Conservation (phyloP, 176 grass and related monocot genomes). For the Aegilops sharonensis region DNA sequence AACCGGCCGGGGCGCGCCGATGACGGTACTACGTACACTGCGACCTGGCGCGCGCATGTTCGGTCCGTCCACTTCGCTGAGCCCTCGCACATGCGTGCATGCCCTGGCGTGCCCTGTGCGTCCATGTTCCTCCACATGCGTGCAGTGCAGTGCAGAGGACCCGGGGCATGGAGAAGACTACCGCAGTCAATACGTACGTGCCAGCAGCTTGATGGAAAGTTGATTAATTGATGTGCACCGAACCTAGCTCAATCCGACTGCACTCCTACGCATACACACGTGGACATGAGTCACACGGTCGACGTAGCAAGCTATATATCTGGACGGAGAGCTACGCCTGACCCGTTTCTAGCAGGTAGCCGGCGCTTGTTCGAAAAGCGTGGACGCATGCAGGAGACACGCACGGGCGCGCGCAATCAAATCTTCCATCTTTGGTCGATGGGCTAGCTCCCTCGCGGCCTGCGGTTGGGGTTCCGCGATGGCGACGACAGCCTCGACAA, state of each 20-base stretch:
- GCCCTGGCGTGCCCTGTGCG: neutral
- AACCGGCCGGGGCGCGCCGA: too few species aligned
- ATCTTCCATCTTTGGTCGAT: neutral
- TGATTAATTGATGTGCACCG: too few species aligned
- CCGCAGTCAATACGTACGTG: too few species aligned
- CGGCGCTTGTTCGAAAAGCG: neutral
- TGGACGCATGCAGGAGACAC: neutral
- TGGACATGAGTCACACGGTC: too few species aligned
- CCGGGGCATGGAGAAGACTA: neutral
- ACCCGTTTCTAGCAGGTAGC: too few species aligned
- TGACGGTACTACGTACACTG: neutral
- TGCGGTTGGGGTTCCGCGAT: neutral
- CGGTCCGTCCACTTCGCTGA: neutral
- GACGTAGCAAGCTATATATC: too few species aligned
- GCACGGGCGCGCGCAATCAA: neutral
- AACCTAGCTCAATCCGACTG: neutral
- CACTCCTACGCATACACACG: too few species aligned
- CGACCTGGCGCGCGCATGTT: neutral
- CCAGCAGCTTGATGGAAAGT: neutral
- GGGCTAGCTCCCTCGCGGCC: too few species aligned
- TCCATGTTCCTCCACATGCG: neutral
- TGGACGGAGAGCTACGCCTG: too few species aligned
- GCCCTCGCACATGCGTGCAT: neutral
- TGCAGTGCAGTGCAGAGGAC: neutral
- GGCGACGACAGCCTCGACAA: neutral